Base-by-base conservation (phyloP, 176 grass and related monocot genomes). In the Rhynchospora pubera region DNA sequence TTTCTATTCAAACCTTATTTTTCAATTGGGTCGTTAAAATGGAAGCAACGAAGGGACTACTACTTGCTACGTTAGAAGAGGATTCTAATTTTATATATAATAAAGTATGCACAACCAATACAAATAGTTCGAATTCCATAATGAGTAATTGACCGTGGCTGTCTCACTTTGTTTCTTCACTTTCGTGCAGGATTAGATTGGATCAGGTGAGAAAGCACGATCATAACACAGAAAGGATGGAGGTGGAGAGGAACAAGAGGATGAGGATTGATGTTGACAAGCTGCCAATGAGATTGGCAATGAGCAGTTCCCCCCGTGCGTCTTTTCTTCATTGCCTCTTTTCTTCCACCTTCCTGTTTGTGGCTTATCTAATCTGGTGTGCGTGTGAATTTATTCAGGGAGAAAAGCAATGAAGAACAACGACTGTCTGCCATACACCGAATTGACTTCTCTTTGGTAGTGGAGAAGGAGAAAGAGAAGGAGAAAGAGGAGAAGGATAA, bases 281-380 rank as follows among this genome's bases (percentile, higher is more conserved):
- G 85, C 88, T 98, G 47, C 95, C 95, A 15, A 93, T 98, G 92
- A 94, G 85, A 68, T 87, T n/a, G 92, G 95, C 45, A 94, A 93
- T 61, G 95, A 98, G 82, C 92, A 98, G 84, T 98, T 91, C 61
- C 92, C 90, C n/a, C 92, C 66, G 95, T 98, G 77, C 46, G 85
- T 67, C 30, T 1, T 50, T 43, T 30, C 7, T 61, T 64, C 28
- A 3, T 12, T 50, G 16, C 14, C 11, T 15, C 7, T 14, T 76
- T 9, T 52, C 10, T 13, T n/a, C 46, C 15, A 52, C 18, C 2
- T 1, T 67, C 12, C 15, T 58, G 53, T 61, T 65, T 76, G 2
- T 18, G 50, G 44, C 19, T 44, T 39, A 50, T 83, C 12, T 51
- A 46, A 83, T 84, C 55, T 66, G 39, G 21, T 63, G 19, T 50